Conservation (phyloP, 2,329 filamentous ascomycete genomes). For the Cladophialophora chaetospira region DNA sequence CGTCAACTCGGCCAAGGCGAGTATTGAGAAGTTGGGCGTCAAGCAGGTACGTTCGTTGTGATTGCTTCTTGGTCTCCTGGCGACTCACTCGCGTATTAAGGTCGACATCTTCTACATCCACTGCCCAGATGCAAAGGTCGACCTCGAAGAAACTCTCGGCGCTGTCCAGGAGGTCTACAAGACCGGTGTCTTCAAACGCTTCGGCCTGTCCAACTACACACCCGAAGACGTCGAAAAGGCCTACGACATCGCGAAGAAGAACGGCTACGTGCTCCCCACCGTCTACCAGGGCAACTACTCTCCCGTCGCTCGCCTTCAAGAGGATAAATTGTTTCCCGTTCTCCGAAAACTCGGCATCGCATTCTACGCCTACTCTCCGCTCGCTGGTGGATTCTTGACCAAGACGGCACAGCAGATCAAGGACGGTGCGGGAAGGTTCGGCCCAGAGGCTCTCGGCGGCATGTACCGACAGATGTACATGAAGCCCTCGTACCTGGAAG, state of each 20-base stretch:
- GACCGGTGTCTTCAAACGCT: constrained; percentile 38
- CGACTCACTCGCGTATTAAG: constrained; percentile 15
- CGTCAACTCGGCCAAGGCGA: constrained; percentile 29
- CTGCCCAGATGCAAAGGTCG: constrained; percentile 38
- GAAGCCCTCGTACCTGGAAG: constrained; percentile 34
- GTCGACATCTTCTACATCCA: constrained; percentile 45
- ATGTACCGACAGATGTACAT: constrained; percentile 35
- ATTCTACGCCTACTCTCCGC: constrained; percentile 36
- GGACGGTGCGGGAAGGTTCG: constrained; percentile 37
- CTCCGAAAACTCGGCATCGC: constrained; percentile 39
- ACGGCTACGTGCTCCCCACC: constrained; percentile 40
- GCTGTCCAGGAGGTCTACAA: constrained; percentile 40
- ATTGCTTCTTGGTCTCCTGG: neutral
- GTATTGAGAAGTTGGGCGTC: constrained; percentile 29
- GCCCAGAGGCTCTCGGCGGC: constrained; percentile 34
- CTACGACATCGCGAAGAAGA: constrained; percentile 39
- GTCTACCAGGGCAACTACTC: constrained; percentile 48
- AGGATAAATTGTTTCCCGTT: constrained; percentile 41
- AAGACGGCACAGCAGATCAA: constrained; percentile 37
- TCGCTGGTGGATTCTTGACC: constrained; percentile 43
- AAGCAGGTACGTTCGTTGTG: constrained; percentile 20
- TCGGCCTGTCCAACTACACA: constrained; percentile 45
- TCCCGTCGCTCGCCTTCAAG: constrained; percentile 40
- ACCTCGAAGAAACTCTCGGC: constrained; percentile 41
- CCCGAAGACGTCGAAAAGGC: constrained; percentile 37